These are phyloP conservation scores for Puccinia horiana DNA, from an alignment of 1,284 basidiomycete genomes.

Conservation along the genomic window DNA sequence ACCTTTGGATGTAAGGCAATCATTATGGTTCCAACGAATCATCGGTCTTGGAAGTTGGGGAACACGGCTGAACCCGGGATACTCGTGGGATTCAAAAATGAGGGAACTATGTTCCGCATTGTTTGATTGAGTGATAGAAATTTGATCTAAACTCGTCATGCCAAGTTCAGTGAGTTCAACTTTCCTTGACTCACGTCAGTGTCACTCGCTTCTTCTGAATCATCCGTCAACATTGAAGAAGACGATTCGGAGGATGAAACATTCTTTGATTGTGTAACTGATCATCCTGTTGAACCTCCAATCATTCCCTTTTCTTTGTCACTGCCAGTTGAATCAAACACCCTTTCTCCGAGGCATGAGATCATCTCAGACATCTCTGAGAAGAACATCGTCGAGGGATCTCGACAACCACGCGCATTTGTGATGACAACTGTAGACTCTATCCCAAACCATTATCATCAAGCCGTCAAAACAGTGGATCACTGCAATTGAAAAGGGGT, in stretches of 20 bases:
- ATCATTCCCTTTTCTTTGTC: not conserved
- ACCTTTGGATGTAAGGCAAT: conserved; percentile 4
- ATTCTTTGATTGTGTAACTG: not conserved
- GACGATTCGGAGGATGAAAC: not conserved
- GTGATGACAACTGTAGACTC: not conserved
- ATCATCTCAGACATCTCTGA: not conserved
- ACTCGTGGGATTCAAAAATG: not conserved
- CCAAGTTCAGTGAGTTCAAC: not conserved
- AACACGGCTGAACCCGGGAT: not conserved
- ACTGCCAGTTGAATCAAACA: too few species aligned
- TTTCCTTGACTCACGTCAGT: not conserved
- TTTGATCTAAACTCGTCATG: not conserved
- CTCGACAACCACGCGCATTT: not conserved
- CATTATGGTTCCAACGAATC: not conserved
- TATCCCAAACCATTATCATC: not conserved
- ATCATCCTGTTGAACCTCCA: not conserved
- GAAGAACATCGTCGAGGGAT: not conserved
- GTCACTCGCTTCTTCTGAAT: too few species aligned
- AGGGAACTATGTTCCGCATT: not conserved
- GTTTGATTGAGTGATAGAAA: not conserved
- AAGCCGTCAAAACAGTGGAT: not conserved
- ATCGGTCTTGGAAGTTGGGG: not conserved
- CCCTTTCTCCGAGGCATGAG: too few species aligned
- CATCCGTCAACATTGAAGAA: not conserved
- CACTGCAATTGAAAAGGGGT: not conserved